A percentile compares a stretch with the other conserved stretches of the same genome.
phyloP scores from a whole-genome alignment of 129 eudicot genomes.

The Centella asiatica region DNA sequence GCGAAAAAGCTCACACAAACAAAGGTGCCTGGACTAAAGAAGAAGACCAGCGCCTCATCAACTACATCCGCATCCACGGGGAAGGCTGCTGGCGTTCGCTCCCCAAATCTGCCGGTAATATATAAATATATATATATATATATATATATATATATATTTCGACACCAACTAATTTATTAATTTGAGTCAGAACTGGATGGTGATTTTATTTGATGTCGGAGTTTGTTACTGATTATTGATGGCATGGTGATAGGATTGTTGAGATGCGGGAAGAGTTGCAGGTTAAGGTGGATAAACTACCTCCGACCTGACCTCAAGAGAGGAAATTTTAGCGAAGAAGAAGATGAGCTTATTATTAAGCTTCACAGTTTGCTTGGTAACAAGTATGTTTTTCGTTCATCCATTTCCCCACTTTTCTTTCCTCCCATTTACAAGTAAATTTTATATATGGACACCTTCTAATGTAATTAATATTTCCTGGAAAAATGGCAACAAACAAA shows the following conservation, averaged over 20 bases:
- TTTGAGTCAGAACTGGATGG: too few relatives aligned
- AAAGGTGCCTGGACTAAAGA: slow-evolving; percentile 94
- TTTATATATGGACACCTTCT: too few relatives aligned
- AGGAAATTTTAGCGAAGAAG: slow-evolving; percentile 59
- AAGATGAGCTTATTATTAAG: slow-evolving; percentile 66
- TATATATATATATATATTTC: background rate
- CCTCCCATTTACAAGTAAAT: too few relatives aligned
- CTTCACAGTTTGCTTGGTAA: slow-evolving; percentile 68
- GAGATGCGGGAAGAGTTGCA: slow-evolving; percentile 70
- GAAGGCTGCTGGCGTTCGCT: slow-evolving; percentile 70
- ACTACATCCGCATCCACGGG: slow-evolving; percentile 59
- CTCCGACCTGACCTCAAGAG: slow-evolving; percentile 67
- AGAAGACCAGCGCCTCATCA: slow-evolving; percentile 63
- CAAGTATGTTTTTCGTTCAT: slow-evolving; percentile 28
- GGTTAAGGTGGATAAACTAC: slow-evolving; percentile 68
- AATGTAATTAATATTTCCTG: too few relatives aligned
- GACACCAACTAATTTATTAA: too few relatives aligned
- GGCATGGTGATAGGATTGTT: slow-evolving; percentile 34
- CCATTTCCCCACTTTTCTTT: background rate
- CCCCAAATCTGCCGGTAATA: slow-evolving; percentile 63
- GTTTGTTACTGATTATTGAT: too few relatives aligned
- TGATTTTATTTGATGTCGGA: background rate
- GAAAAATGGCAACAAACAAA: too few relatives aligned
- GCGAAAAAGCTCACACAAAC: slow-evolving; percentile 76
- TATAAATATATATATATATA: background rate